phyloP scores from a whole-genome alignment of 257 asterid species.

The Gentiana dahurica region DNA sequence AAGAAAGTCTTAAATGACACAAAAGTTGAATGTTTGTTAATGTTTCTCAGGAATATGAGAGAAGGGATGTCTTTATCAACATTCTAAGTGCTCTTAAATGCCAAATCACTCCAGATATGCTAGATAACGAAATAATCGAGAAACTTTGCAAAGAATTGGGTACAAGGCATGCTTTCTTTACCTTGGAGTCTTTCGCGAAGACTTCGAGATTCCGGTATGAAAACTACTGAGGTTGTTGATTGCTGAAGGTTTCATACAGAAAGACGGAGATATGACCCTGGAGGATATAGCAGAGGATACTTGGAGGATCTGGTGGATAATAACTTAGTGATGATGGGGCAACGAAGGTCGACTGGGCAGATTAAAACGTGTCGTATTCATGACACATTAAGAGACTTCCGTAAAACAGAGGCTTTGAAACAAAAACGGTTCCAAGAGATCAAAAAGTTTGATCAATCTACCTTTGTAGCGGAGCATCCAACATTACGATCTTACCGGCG shows the following conservation, averaged over 20 bases:
- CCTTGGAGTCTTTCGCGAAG: conserved; percentile 34
- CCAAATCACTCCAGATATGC: too few species aligned
- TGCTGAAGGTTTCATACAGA: conserved; percentile 37
- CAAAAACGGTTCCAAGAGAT: conserved; percentile 31
- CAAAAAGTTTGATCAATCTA: conserved; percentile 8
- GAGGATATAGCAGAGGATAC: conserved; percentile 29
- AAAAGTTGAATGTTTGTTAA: too few species aligned
- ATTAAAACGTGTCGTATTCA: conserved; percentile 31
- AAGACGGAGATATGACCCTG: conserved; percentile 1
- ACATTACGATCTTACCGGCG: conserved; percentile 20
- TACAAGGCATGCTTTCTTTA: conserved; percentile 39
- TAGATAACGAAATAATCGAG: too few species aligned
- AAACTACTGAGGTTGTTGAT: conserved; percentile 34
- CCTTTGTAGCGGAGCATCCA: conserved; percentile 8
- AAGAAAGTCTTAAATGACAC: conserved; percentile 2
- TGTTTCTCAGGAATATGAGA: too few species aligned
- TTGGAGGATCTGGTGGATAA: conserved; percentile 27
- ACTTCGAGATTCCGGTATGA: conserved; percentile 20
- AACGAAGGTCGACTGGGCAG: conserved; percentile 17
- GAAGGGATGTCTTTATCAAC: too few species aligned
- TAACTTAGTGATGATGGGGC: conserved; percentile 29
- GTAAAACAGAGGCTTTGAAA: conserved; percentile 21
- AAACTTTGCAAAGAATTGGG: neutral
- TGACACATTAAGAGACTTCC: conserved; percentile 28
- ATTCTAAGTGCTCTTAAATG: too few species aligned